Evolutionary conservation across 106 monocot genomes (phyloP).

Genomic region (Allium fistulosum): DNA sequence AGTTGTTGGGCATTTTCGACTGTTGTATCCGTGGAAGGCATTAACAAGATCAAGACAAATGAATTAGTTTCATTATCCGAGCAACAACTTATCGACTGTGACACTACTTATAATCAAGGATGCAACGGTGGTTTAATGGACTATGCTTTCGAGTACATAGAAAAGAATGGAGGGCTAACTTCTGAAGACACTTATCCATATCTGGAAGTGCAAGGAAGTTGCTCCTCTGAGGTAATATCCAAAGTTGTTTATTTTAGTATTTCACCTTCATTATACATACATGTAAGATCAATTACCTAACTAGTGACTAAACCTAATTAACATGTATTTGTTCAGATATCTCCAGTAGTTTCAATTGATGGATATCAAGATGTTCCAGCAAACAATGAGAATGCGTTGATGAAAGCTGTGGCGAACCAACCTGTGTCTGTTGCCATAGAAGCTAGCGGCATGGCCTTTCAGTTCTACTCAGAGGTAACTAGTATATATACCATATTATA

Average conservation of each 20-base stretch:
- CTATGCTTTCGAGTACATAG: slow-evolving; percentile 51
- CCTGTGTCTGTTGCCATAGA: slow-evolving; percentile 48
- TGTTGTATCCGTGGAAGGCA: slow-evolving; percentile 35
- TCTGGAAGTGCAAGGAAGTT: slow-evolving; percentile 12
- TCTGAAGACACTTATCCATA: slow-evolving; percentile 40
- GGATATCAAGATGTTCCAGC: slow-evolving; percentile 30
- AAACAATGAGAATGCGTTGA: slow-evolving; percentile 25
- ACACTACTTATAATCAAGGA: slow-evolving; percentile 11
- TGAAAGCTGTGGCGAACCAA: slow-evolving; percentile 47
- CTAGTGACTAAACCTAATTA: not conserved
- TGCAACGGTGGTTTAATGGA: slow-evolving; percentile 40
- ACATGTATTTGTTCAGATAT: not conserved
- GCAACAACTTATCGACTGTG: slow-evolving; percentile 50
- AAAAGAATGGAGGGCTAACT: slow-evolving; percentile 31
- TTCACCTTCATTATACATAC: no score
- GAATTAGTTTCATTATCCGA: slow-evolving; percentile 41
- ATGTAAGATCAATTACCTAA: no score
- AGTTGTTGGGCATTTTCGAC: slow-evolving; percentile 64
- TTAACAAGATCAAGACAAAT: slow-evolving; percentile 43
- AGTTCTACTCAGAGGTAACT: slow-evolving; percentile 40
- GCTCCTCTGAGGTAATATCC: slow-evolving; percentile 16
- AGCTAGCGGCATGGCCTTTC: slow-evolving; percentile 26
- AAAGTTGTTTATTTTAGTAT: not conserved
- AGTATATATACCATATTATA: no score
- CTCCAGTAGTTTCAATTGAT: slow-evolving; percentile 22